Percentiles rank a stretch among this genome's conserved stretches.
Conservation (phyloP, 768 basidiomycete species). For the Suillus americanus region DNA sequence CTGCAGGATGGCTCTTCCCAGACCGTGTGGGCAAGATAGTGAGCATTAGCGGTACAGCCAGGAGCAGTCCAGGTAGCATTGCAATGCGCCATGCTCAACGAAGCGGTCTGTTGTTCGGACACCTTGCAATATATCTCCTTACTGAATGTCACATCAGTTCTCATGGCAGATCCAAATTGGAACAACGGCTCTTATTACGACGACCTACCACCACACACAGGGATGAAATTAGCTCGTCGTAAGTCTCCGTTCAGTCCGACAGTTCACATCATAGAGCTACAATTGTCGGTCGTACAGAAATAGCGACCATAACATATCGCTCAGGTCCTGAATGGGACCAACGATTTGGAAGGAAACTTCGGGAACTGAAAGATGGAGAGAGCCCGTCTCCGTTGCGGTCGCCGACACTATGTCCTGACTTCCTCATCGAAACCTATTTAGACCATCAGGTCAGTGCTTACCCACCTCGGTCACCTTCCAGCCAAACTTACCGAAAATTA, state of each 20-base stretch:
- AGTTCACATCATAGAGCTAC: conserved; percentile 6
- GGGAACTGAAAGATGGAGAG: conserved; percentile 38
- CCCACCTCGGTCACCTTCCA: neutral
- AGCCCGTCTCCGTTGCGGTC: conserved; percentile 21
- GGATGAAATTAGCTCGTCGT: conserved; percentile 99
- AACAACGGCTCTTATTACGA: conserved; percentile 99
- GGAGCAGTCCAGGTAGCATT: conserved; percentile 88
- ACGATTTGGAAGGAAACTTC: conserved; percentile 86
- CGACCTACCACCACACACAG: conserved; percentile 89
- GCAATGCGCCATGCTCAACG: conserved; percentile 97
- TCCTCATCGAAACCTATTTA: conserved; percentile 97
- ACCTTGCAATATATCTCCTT: neutral
- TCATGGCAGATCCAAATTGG: conserved; percentile 99
- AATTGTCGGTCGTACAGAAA: conserved; percentile 55
- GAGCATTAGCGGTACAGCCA: conserved; percentile 92
- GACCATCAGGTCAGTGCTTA: conserved; percentile 70
- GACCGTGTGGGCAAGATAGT: conserved; percentile 87
- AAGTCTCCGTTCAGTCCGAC: conserved; percentile 29
- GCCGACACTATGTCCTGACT: conserved; percentile 93
- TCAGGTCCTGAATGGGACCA: conserved; percentile 99
- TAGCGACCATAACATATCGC: conserved; percentile 98
- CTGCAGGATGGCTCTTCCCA: conserved; percentile 91
- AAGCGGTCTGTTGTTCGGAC: conserved; percentile 63
- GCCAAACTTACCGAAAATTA: conserved; percentile 8
- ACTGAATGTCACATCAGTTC: conserved; percentile 51